Evolutionary conservation across 2,329 filamentous ascomycete genomes (phyloP).

Genomic region (Cordyceps militaris): DNA sequence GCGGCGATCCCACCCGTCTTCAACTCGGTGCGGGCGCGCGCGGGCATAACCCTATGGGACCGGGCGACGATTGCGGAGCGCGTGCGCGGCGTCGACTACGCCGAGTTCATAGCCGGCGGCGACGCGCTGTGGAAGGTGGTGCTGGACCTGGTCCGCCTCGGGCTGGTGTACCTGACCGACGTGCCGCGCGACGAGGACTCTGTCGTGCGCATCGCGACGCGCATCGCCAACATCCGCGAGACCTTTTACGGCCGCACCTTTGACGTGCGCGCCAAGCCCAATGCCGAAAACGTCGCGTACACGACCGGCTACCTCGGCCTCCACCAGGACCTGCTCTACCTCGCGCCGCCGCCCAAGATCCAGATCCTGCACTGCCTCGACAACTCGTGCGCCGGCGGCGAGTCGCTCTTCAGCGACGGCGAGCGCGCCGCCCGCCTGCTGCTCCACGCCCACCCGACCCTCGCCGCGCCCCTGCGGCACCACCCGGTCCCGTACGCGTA

Average conservation of each 20-base stretch:
- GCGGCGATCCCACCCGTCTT: constrained; percentile 17
- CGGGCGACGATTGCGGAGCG: constrained; percentile 27
- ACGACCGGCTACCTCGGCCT: constrained; percentile 75
- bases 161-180: constrained; percentile 68
- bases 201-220: constrained; percentile 60
- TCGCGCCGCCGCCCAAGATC: constrained; percentile 68
- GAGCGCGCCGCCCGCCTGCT: constrained; percentile 48
- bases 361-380: constrained; percentile 86
- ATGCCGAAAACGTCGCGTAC: constrained; percentile 89
- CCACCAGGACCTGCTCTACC: constrained; percentile 91
- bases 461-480: constrained; percentile 29
- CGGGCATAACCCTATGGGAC: constrained; percentile 37
- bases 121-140: constrained; percentile 55
- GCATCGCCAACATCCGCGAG: constrained; percentile 72
- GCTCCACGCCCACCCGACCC: neutral
- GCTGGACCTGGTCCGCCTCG: constrained; percentile 54
- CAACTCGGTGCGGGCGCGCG: constrained; percentile 24
- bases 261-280: constrained; percentile 75
- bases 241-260: constrained; percentile 91
- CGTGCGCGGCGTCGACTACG: constrained; percentile 58
- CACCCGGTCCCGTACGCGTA: constrained; percentile 59
- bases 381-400: constrained; percentile 72
- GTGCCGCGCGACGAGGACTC: constrained; percentile 62
- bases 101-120: constrained; percentile 58
- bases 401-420: constrained; percentile 79